Evolutionary conservation across 208 protist species (phyloP), one percentile per base, ranked within the genome.

Genomic region (Sergeia podlipaevii): DNA sequence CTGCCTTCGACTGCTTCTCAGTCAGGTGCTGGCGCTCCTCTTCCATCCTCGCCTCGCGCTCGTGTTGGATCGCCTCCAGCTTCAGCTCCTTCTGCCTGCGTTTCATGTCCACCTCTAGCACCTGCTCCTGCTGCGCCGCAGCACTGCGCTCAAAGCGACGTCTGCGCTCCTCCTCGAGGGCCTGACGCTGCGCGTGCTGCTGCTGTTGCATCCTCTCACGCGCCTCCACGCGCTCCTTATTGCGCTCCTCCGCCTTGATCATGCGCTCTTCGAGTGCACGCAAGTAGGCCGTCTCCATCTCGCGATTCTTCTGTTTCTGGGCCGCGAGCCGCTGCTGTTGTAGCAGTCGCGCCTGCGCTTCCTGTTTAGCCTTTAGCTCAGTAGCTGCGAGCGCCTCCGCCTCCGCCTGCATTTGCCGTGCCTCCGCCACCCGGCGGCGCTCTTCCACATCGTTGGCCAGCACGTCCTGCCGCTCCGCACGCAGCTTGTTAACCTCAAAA

Each of bases 161-260:
- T n/a, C 57, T 65, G 29, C 81, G 86, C 66, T 87, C 77, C 54
- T 62, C 75, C 44, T 76, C 80, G 37, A 62, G 50, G 28, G 55
- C 70, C 52, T 59, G 53, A 13, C 68, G 63, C 46, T 74, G 41
- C 36, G 64, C 33, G 17, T 69, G 79, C 30, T 62, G 47, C 2
- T 27, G 46, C 58, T 66, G 49, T 18, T 55, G 34, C 33, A 74
- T 64, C 32, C 59, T 62, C 63, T 77, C 59, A 37, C 72, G 67
- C 20, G 86, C 82, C n/a, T 70, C 82, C 17, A 49, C 21, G 4
- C 75, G 65, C 45, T 74, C 60, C 10, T 70, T 65, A 28, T 74
- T 81, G 43, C 66, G 55, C 34, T 65, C 44, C 53, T 80, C 82
- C n/a, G 79, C 86, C 43, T 65, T 65, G 24, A 28, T 37, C 41